Percentiles rank a stretch among this genome's conserved stretches.
Conservation (phyloP, 139 green algal species). For the Picochlorum costavermella region DNA sequence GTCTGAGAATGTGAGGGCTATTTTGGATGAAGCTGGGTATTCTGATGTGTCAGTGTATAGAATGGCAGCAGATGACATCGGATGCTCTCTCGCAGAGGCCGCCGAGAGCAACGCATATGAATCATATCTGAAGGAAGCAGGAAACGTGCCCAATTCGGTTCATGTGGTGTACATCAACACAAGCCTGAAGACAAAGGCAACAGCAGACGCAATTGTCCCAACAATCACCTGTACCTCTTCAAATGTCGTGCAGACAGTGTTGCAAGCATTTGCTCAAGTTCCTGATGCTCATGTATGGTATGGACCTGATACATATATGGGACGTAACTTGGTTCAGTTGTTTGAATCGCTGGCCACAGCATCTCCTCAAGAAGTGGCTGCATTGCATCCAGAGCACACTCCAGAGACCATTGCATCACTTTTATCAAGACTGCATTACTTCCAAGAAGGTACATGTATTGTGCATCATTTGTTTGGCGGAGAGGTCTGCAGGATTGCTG, state of each 20-base stretch:
- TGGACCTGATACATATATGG: slow-evolving; percentile 99
- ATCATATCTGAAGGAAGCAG: slow-evolving; percentile 57
- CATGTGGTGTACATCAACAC: slow-evolving; percentile 99
- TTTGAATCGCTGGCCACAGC: slow-evolving; percentile 56
- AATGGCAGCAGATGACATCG: slow-evolving; percentile 75
- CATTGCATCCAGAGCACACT: slow-evolving; percentile 63
- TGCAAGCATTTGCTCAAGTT: slow-evolving; percentile 82
- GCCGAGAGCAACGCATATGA: slow-evolving; percentile 71
- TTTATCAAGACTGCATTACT: slow-evolving; percentile 82
- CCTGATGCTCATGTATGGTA: slow-evolving; percentile 84
- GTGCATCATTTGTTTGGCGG: slow-evolving; percentile 98
- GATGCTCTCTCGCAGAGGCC: slow-evolving; percentile 93
- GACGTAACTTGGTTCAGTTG: slow-evolving; percentile 82
- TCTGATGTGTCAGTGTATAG: slow-evolving; percentile 67
- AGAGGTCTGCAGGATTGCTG: slow-evolving; percentile 58
- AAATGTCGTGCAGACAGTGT: slow-evolving; percentile 96
- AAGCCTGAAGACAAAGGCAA: slow-evolving; percentile 86
- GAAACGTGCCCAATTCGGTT: slow-evolving; percentile 46
- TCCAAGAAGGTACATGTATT: slow-evolving; percentile 84
- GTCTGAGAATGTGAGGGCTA: slow-evolving; percentile 94
- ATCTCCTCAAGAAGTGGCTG: slow-evolving; percentile 51
- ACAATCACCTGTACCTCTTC: slow-evolving; percentile 99
- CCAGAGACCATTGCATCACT: slow-evolving; percentile 38
- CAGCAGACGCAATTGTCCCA: slow-evolving; percentile 69
- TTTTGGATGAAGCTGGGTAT: slow-evolving; percentile 77